These are phyloP conservation scores for Ophiostoma fasciatum DNA, from an alignment of 2,329 filamentous ascomycete genomes.

Conservation along the genomic window DNA sequence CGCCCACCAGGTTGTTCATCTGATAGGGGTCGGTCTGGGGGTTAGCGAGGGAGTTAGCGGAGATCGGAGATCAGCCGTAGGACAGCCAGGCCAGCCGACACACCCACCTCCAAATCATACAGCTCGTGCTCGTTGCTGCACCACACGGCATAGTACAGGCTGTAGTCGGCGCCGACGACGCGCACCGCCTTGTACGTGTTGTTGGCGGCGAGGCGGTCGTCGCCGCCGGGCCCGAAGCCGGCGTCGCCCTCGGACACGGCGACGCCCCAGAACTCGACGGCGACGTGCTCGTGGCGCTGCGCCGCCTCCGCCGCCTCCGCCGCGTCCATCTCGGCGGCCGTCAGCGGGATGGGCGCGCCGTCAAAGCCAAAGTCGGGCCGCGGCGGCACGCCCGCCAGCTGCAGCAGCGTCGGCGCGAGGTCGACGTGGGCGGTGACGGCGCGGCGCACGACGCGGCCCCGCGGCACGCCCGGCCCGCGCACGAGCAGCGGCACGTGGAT, in stretches of 20 bases:
- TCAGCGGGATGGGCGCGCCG: constrained; percentile 35
- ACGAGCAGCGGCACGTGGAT: constrained; percentile 45
- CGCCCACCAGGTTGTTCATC: constrained; percentile 26
- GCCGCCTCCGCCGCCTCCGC: constrained; percentile 7
- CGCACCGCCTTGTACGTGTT: constrained; percentile 49
- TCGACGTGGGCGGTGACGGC: constrained; percentile 46
- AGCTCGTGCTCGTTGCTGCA: constrained; percentile 53
- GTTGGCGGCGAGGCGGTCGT: constrained; percentile 15
- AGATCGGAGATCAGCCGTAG: not conserved
- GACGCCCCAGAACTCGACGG: constrained; percentile 41
- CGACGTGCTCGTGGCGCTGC: constrained; percentile 36
- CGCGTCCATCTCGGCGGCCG: constrained; percentile 12
- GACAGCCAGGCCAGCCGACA: constrained; percentile 18
- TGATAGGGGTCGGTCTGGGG: constrained; percentile 36
- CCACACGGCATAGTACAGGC: constrained; percentile 53
- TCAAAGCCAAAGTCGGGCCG: constrained; percentile 44
- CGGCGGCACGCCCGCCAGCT: constrained; percentile 21
- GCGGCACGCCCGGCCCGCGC: constrained; percentile 38
- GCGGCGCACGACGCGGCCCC: constrained; percentile 25
- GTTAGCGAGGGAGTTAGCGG: no score
- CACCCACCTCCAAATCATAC: constrained; percentile 51
- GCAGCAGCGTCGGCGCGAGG: constrained; percentile 43
- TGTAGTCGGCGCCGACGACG: constrained; percentile 38
- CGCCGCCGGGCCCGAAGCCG: constrained; percentile 11
- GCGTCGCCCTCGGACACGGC: constrained; percentile 23